A percentile compares a stretch with the other conserved stretches of the same genome.
Evolutionary conservation across 23 red algal genomes (phyloP).

Genomic region (Gracilaria domingensis): DNA sequence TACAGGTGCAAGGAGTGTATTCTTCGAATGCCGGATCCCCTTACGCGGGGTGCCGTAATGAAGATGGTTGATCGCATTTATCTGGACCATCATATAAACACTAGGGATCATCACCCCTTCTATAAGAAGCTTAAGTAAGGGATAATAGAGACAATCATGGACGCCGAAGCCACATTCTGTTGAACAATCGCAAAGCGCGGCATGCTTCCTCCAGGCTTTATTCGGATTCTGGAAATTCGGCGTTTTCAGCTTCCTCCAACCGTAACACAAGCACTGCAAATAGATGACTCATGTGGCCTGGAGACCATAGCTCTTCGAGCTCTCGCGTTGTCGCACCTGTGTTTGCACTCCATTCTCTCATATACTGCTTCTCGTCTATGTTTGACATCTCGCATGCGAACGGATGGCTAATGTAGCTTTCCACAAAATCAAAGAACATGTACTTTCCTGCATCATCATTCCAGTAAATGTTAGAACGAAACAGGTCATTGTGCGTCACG

Average conservation of each 20-base stretch:
- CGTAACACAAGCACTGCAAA: slow-evolving; percentile 14
- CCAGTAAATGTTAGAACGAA: too few relatives aligned
- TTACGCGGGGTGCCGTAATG: not conserved
- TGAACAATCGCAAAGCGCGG: slow-evolving; percentile 14
- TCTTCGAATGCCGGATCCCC: not conserved
- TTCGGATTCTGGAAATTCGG: slow-evolving; percentile 12
- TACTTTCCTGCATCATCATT: too few relatives aligned
- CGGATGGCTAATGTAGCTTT: too few relatives aligned
- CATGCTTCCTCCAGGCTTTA: not conserved
- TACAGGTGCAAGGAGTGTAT: not conserved
- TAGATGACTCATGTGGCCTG: too few relatives aligned
- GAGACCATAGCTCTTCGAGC: not conserved
- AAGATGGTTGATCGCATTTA: not conserved
- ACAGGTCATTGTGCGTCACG: slow-evolving; percentile 26
- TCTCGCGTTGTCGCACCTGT: not conserved
- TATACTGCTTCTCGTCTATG: too few relatives aligned
- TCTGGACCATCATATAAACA: not conserved
- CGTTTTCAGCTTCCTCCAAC: not conserved
- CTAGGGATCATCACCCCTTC: not conserved
- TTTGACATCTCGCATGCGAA: too few relatives aligned
- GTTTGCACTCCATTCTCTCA: slow-evolving; percentile 8
- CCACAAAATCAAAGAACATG: too few relatives aligned
- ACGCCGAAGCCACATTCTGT: not conserved
- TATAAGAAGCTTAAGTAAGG: not conserved
- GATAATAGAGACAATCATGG: not conserved